phyloP scores from a whole-genome alignment of 2,329 filamentous ascomycete genomes.

The Dactylellina leptospora region DNA sequence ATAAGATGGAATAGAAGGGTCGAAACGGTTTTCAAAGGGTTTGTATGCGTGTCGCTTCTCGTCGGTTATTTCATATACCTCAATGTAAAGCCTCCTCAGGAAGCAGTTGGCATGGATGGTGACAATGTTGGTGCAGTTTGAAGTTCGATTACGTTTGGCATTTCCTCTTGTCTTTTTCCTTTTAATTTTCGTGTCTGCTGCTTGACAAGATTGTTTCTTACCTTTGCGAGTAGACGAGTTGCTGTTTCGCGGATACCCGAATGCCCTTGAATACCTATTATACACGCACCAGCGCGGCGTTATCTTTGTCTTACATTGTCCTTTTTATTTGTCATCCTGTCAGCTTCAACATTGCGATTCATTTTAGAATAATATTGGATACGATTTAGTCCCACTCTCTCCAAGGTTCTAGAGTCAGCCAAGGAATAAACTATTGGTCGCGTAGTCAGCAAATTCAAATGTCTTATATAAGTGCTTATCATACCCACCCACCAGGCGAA shows the following conservation, averaged over 20 bases:
- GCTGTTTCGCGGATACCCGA: slow-evolving; percentile 17
- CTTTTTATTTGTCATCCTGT: background rate
- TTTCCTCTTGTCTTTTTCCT: background rate
- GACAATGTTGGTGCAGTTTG: slow-evolving; percentile 12
- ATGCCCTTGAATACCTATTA: slow-evolving; percentile 11
- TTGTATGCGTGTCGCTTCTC: slow-evolving; percentile 26
- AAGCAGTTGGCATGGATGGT: background rate
- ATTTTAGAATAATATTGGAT: too few species aligned
- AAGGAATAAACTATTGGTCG: too few species aligned
- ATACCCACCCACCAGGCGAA: background rate
- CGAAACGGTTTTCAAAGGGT: slow-evolving; percentile 30
- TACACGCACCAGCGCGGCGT: slow-evolving; percentile 4
- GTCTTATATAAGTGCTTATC: slow-evolving; percentile 1
- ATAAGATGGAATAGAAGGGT: slow-evolving; percentile 26
- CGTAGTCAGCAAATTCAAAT: background rate
- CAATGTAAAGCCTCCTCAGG: slow-evolving; percentile 4
- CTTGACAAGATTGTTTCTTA: slow-evolving; percentile 2
- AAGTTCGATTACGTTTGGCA: slow-evolving; percentile 2
- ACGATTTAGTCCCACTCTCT: too few species aligned
- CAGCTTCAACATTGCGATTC: background rate
- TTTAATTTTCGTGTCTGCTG: background rate
- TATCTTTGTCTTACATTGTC: slow-evolving; percentile 10
- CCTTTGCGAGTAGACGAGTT: background rate
- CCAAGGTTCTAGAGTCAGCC: too few species aligned
- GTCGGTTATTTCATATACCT: slow-evolving; percentile 33